phyloP scores from a whole-genome alignment of 164 flowering plant species.

The Umbilicus rupestris region DNA sequence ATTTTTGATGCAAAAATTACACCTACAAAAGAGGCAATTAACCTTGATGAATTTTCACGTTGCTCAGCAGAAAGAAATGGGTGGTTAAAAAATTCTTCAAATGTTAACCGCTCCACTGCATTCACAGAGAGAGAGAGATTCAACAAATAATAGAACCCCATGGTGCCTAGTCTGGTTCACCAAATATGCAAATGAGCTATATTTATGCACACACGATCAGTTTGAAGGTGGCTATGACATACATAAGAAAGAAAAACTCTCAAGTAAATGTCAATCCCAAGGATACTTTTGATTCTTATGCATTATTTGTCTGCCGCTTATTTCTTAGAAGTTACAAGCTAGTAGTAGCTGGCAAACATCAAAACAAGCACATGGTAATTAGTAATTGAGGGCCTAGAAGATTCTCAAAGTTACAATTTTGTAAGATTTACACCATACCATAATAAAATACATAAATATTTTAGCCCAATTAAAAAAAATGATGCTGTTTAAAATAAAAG shows the following conservation, averaged over 20 bases:
- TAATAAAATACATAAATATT: not conserved
- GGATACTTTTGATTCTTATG: not conserved
- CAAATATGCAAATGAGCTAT: not conserved
- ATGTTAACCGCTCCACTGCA: conserved; percentile 89
- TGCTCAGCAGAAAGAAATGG: conserved; percentile 45
- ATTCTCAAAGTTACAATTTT: not conserved
- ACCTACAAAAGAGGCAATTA: not conserved
- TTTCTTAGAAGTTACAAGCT: not conserved
- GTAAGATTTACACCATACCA: not conserved
- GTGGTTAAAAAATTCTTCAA: conserved; percentile 95
- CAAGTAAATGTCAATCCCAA: not conserved
- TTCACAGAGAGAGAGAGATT: conserved; percentile 8
- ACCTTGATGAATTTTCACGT: conserved; percentile 43
- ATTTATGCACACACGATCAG: not conserved
- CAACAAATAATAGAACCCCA: not conserved
- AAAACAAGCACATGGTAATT: too few species aligned
- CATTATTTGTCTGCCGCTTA: not conserved
- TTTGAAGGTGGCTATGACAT: not conserved
- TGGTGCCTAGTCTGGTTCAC: not conserved
- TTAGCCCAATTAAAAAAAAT: not conserved
- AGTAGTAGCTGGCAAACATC: too few species aligned
- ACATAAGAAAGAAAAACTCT: not conserved
- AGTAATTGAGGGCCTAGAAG: not conserved
- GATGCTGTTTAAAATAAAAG: not conserved
- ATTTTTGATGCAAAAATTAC: conserved; percentile 1